phyloP scores from a whole-genome alignment of 345 rosid species.

The Eucalyptus lansdowneana region DNA sequence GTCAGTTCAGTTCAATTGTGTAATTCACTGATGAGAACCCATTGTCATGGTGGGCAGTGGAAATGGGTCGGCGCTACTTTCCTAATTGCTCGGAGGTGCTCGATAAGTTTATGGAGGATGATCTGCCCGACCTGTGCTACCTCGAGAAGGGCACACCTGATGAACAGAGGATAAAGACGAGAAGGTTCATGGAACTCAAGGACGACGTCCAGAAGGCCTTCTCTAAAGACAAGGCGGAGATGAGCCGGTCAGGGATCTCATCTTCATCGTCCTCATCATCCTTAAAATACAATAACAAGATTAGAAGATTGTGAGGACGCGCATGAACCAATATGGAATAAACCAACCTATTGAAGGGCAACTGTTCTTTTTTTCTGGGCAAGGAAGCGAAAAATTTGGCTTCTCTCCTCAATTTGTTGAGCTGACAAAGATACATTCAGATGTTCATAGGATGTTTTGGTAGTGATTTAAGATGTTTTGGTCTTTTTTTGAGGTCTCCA shows the following conservation, averaged over 20 bases:
- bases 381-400: background rate
- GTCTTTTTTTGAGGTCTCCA: background rate
- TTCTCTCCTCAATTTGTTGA: background rate
- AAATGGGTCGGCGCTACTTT: conserved; percentile 75
- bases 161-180: conserved; percentile 57
- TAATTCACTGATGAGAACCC: background rate
- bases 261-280: conserved; percentile 55
- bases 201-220: conserved; percentile 75
- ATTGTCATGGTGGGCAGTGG: conserved; percentile 37
- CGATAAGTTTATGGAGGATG: conserved; percentile 96
- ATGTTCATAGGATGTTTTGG: background rate
- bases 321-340: background rate
- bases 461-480: background rate
- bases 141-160: conserved; percentile 51
- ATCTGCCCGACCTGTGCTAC: conserved; percentile 69
- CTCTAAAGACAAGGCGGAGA: conserved; percentile 72
- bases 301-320: conserved; percentile 14
- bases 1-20: background rate
- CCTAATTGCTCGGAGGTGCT: conserved; percentile 81
- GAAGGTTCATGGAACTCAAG: conserved; percentile 72
- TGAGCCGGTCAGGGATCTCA: conserved; percentile 35
- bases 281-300: conserved; percentile 16
- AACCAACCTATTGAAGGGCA: background rate
- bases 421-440: background rate
- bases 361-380: background rate